A percentile compares a stretch with the other conserved stretches of the same genome.
phyloP scores from a whole-genome alignment of 805 yeast species.

The Myxozyma lipomycoides region DNA sequence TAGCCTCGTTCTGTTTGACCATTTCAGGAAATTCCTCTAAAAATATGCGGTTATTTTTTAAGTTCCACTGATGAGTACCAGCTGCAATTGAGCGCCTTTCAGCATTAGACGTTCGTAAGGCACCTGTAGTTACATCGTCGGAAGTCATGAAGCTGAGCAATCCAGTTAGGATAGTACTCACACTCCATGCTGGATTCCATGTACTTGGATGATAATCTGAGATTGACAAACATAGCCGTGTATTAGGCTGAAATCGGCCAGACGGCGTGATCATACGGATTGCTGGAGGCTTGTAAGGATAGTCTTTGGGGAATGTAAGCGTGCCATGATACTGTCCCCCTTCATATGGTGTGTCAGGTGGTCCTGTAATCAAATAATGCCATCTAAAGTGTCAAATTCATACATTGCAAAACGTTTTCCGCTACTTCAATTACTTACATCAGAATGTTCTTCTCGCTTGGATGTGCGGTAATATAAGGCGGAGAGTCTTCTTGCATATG shows the following conservation, averaged over 20 bases:
- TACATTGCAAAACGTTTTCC: background rate
- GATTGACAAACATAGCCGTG: constrained; percentile 83
- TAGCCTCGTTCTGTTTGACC: constrained; percentile 42
- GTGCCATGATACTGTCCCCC: constrained; percentile 85
- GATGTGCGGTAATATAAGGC: constrained; percentile 78
- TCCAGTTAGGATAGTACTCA: constrained; percentile 81
- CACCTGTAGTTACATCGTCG: constrained; percentile 78
- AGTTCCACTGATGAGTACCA: constrained; percentile 61
- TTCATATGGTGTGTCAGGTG: constrained; percentile 74
- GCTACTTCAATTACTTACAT: constrained; percentile 40
- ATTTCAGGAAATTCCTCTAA: constrained; percentile 65
- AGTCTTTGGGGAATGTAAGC: constrained; percentile 77
- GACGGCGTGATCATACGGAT: constrained; percentile 86
- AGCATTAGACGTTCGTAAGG: constrained; percentile 59
- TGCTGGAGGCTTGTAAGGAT: constrained; percentile 90
- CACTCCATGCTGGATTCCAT: constrained; percentile 98
- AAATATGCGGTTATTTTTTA: constrained; percentile 60
- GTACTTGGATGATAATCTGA: constrained; percentile 91
- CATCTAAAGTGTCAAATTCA: constrained; percentile 41
- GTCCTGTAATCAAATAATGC: constrained; percentile 85
- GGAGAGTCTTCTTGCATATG: constrained; percentile 74
- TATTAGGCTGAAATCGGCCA: constrained; percentile 78
- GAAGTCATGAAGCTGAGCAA: constrained; percentile 89
- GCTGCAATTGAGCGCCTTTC: constrained; percentile 57
- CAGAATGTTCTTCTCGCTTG: constrained; percentile 78